phyloP scores from a whole-genome alignment of 768 basidiomycete genomes.

The Kockovaella imperatae region DNA sequence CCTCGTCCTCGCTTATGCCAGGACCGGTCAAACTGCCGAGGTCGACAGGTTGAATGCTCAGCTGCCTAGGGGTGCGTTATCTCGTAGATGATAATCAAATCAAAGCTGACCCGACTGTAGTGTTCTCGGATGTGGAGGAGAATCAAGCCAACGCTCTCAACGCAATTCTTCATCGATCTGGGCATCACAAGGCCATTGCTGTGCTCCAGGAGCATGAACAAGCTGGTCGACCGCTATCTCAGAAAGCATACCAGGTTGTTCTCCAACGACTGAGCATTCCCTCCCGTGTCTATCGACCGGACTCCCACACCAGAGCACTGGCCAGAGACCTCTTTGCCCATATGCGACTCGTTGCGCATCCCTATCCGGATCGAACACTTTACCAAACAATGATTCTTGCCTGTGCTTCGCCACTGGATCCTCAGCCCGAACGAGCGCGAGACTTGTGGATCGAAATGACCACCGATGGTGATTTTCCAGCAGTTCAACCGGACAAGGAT shows the following conservation, averaged over 20 bases:
- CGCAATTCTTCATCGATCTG: conserved; percentile 45
- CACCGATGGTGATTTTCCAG: conserved; percentile 54
- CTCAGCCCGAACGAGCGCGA: conserved; percentile 81
- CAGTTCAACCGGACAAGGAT: conserved; percentile 55
- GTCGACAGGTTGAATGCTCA: not conserved
- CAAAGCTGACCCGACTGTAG: not conserved
- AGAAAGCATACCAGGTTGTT: conserved; percentile 64
- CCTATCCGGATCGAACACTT: conserved; percentile 60
- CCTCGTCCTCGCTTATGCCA: not conserved
- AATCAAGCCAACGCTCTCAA: conserved; percentile 49
- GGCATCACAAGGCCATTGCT: conserved; percentile 59
- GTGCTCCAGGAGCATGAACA: conserved; percentile 67
- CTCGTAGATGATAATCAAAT: conserved; percentile 5
- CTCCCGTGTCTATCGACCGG: conserved; percentile 50
- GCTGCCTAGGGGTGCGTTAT: not conserved
- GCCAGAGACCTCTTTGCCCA: conserved; percentile 94
- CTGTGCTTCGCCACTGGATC: conserved; percentile 54
- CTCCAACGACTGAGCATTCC: conserved; percentile 48
- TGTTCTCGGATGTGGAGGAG: not conserved
- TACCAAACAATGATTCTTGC: conserved; percentile 83
- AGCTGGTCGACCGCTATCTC: conserved; percentile 57
- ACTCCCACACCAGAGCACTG: conserved; percentile 50
- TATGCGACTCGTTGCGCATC: conserved; percentile 92
- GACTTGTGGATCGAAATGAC: conserved; percentile 94
- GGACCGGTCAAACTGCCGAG: not conserved